A percentile compares a stretch with the other conserved stretches of the same genome.
These are phyloP conservation scores for Lolium rigidum DNA, from an alignment of 176 grass and related monocot species.

Conservation along the genomic window DNA sequence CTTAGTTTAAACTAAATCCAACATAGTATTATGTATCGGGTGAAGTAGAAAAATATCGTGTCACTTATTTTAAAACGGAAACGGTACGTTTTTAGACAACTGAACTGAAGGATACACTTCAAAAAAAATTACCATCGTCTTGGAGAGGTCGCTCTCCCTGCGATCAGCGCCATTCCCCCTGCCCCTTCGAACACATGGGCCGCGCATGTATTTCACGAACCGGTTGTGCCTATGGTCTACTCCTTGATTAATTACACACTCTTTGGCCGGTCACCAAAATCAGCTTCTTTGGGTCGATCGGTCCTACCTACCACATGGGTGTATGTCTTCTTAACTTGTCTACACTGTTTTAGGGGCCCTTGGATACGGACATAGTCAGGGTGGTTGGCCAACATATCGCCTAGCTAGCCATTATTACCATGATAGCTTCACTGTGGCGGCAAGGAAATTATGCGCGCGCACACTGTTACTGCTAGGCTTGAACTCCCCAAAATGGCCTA, in stretches of 20 bases:
- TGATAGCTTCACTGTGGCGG: neutral
- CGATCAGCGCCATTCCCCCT: neutral
- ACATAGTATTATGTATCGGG: too few species aligned
- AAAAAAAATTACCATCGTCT: too few species aligned
- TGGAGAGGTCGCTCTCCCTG: neutral
- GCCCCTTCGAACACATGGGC: constrained; percentile 5
- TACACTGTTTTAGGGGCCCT: neutral
- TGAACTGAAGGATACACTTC: too few species aligned
- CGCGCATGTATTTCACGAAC: neutral
- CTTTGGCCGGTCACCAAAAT: neutral
- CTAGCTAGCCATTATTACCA: neutral
- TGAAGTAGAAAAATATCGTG: too few species aligned
- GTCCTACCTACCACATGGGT: constrained; percentile 39
- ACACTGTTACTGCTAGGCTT: neutral
- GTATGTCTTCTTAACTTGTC: neutral
- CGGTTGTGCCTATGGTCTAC: constrained; percentile 22
- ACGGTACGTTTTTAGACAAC: too few species aligned
- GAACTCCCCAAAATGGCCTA: neutral
- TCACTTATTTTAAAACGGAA: too few species aligned
- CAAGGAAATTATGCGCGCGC: neutral
- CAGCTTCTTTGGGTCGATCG: neutral
- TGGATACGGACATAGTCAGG: neutral
- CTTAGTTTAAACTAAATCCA: too few species aligned
- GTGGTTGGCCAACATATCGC: constrained; percentile 31
- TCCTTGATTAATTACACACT: constrained; percentile 4